Percentiles rank a stretch among this genome's conserved stretches.
Evolutionary conservation across 2,329 filamentous ascomycete species (phyloP).

Genomic region (Trichoderma citrinoviride): DNA sequence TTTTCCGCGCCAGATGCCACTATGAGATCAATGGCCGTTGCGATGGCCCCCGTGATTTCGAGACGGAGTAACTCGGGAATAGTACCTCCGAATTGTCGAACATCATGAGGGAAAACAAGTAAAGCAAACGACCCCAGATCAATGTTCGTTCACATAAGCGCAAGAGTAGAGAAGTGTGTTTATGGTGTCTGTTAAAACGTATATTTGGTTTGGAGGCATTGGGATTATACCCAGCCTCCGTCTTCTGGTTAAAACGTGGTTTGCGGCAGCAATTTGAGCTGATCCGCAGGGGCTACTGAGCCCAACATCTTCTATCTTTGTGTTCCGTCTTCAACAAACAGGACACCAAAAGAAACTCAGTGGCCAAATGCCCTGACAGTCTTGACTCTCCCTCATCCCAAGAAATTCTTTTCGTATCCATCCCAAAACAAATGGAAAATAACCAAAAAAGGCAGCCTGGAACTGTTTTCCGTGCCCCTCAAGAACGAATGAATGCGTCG

Average conservation of each 20-base stretch:
- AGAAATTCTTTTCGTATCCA: not conserved
- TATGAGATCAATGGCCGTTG: no score
- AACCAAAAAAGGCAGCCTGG: not conserved
- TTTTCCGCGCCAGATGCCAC: no score
- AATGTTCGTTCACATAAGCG: not conserved
- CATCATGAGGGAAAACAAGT: no score
- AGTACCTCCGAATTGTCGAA: no score
- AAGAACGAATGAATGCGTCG: constrained; percentile 11
- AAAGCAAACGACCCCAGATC: no score
- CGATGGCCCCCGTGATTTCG: no score
- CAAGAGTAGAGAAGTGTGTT: not conserved
- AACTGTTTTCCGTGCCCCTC: not conserved
- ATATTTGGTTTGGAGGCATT: constrained; percentile 19
- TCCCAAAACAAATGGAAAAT: constrained; percentile 4
- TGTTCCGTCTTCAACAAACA: constrained; percentile 13
- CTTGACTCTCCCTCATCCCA: not conserved
- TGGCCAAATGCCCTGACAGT: not conserved
- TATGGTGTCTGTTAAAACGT: constrained; percentile 19
- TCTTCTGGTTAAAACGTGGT: constrained; percentile 15
- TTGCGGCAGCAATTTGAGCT: constrained; percentile 17
- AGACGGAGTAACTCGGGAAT: no score
- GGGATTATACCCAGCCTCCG: not conserved
- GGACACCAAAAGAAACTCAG: constrained; percentile 3
- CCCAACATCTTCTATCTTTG: constrained; percentile 20
- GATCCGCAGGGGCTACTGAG: constrained; percentile 15